Conservation (phyloP, 75 land plant genomes). For the Sequoia sempervirens region DNA sequence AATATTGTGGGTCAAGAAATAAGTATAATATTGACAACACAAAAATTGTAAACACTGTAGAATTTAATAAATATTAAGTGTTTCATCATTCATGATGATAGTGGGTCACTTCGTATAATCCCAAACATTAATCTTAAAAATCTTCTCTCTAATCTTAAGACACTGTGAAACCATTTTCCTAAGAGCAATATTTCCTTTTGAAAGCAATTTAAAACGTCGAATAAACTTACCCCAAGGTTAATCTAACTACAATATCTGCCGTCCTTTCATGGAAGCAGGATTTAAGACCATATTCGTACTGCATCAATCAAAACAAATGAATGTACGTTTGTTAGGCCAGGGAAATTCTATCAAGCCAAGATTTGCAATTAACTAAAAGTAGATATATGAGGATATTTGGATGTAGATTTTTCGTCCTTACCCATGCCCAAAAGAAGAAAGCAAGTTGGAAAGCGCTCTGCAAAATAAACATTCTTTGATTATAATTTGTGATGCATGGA, state of each 20-base stretch:
- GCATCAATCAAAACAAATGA: background rate
- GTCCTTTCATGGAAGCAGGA: conserved; percentile 41
- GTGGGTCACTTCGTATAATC: too few relatives aligned
- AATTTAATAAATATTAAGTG: background rate
- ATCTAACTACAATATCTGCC: conserved; percentile 12
- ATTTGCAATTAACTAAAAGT: background rate
- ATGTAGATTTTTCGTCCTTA: conserved; percentile 13
- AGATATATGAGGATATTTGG: background rate
- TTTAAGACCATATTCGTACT: conserved; percentile 43
- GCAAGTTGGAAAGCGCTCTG: conserved; percentile 91
- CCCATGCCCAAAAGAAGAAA: conserved; percentile 89
- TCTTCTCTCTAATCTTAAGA: too few relatives aligned
- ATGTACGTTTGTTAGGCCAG: too few relatives aligned
- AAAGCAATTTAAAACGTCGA: background rate
- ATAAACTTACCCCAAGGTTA: conserved; percentile 37
- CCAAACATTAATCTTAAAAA: too few relatives aligned
- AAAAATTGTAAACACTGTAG: background rate
- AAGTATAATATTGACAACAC: background rate
- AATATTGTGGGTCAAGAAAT: too few relatives aligned
- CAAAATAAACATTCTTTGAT: background rate
- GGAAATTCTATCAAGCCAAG: background rate
- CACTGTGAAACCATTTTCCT: too few relatives aligned
- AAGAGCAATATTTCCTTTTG: too few relatives aligned
- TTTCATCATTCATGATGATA: background rate
- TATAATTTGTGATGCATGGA: background rate